Evolutionary conservation across 2,329 filamentous ascomycete species (phyloP), one percentile per base, ranked within the genome.

Genomic region (Teratosphaeria nubilosa): DNA sequence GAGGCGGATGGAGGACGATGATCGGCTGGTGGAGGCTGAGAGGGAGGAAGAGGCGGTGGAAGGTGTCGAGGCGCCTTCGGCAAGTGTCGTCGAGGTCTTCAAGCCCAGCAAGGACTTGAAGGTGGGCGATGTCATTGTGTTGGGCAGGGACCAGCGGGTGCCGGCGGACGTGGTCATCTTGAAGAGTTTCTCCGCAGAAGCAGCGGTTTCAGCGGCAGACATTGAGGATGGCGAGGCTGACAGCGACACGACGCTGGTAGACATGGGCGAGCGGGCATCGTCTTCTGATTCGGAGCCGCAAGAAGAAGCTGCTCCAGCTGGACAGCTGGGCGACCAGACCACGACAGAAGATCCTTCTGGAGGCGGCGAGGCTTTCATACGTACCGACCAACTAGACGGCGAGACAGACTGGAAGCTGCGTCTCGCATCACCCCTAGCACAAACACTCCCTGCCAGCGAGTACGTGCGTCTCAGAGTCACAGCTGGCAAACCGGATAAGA

Each of bases 401-500:
- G 94, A 99, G 75, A 99, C 94, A 0, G 94, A 99, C 70, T 99
- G 94, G 95, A 99, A 99, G 75, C 78, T 99, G 58, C 86, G 95
- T 31, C 74, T 97, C 37, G 91, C 94, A 1, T 94, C 91, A 13
- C 84, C 89, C 0, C 74, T 97, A 27, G 92, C 91, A 0, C 94
- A 99, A 69, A 82, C 78, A n/a, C 77, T 99, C 22, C 75, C 85
- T 0, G 75, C 86, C 1, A 82, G 83, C 52, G 89, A 96, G 64
- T 85, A 96, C 56, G 76, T 77, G 2, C 77, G 81, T 37, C 71
- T 87, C 11, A 78, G 77, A 51, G 83, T 99, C 54, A 88, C 86
- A 2, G 94, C 90, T 34, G 90, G 91, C 54, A 91, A 95, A 63
- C 94, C 94, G 0, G 91, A 96, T 71, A 91, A 84, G 72, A 94